These are phyloP conservation scores for Phaffia australis DNA, from an alignment of 768 basidiomycete species.

Conservation along the genomic window DNA sequence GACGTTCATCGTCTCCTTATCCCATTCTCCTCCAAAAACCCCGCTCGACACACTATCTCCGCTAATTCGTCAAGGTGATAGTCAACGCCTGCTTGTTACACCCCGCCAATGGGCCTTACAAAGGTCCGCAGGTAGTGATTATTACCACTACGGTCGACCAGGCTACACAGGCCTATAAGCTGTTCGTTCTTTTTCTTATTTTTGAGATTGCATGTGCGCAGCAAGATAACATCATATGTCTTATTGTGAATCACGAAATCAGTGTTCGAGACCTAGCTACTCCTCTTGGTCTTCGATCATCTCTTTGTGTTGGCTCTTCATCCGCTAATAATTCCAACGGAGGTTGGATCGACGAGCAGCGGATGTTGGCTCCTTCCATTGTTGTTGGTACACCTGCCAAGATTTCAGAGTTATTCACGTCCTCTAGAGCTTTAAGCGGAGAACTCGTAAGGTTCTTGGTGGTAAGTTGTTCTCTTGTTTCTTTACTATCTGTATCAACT, in stretches of 20 bases:
- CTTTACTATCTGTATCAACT: neutral
- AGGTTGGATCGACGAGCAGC: constrained; percentile 69
- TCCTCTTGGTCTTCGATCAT: constrained; percentile 79
- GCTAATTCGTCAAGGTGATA: constrained; percentile 46
- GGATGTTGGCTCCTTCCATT: constrained; percentile 62
- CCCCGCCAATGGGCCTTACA: constrained; percentile 44
- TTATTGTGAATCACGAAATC: neutral
- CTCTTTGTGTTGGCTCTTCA: constrained; percentile 65
- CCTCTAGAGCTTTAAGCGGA: constrained; percentile 62
- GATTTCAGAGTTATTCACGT: constrained; percentile 78
- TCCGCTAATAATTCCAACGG: constrained; percentile 59
- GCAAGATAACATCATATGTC: constrained; percentile 45
- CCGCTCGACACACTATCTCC: constrained; percentile 60
- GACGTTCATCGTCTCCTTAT: constrained; percentile 63
- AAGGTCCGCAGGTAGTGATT: constrained; percentile 80
- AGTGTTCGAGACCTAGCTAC: constrained; percentile 71
- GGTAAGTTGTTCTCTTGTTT: constrained; percentile 28
- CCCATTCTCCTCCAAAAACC: constrained; percentile 75
- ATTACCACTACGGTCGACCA: constrained; percentile 98
- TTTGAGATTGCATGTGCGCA: neutral
- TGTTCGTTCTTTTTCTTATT: constrained; percentile 13
- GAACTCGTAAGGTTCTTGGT: constrained; percentile 86
- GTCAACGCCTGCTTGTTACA: constrained; percentile 44
- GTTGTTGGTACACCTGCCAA: constrained; percentile 97
- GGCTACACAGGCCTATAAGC: constrained; percentile 70